Conservation (phyloP, 768 basidiomycete genomes). For the Amylocystis lapponica region DNA sequence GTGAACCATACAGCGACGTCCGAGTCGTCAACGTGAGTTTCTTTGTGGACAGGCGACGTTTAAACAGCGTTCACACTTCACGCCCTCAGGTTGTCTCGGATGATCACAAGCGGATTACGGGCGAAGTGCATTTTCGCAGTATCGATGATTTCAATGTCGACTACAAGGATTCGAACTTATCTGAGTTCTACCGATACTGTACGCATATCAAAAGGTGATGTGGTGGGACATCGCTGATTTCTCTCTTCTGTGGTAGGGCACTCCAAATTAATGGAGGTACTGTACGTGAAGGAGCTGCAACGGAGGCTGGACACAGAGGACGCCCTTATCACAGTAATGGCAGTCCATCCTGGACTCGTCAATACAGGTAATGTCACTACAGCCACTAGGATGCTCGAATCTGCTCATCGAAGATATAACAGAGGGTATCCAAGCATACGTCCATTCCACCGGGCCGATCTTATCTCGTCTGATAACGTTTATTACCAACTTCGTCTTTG, state of each 20-base stretch:
- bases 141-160: constrained; percentile 30
- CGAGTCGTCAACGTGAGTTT: constrained; percentile 24
- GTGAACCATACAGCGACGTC: constrained; percentile 22
- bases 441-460: constrained; percentile 6
- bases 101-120: too few relatives aligned
- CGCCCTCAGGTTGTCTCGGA: too few relatives aligned
- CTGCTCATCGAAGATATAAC: background rate
- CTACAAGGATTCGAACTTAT: constrained; percentile 14
- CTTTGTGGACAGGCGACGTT: too few relatives aligned
- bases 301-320: constrained; percentile 19
- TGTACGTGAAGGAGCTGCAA: constrained; percentile 22
- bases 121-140: constrained; percentile 25
- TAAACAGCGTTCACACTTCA: too few relatives aligned
- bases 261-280: constrained; percentile 17
- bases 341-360: constrained; percentile 32
- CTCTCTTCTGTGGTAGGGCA: constrained; percentile 2
- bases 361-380: constrained; percentile 18
- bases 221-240: background rate
- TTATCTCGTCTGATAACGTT: constrained; percentile 6
- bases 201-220: background rate
- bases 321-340: constrained; percentile 27
- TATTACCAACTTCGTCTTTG: constrained; percentile 8
- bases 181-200: constrained; percentile 11
- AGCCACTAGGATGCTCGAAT: background rate
- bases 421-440: constrained; percentile 15